A percentile compares a stretch with the other conserved stretches of the same genome.
These are phyloP conservation scores for Millerago galiae DNA, from an alignment of 805 yeast genomes.

Conservation along the genomic window DNA sequence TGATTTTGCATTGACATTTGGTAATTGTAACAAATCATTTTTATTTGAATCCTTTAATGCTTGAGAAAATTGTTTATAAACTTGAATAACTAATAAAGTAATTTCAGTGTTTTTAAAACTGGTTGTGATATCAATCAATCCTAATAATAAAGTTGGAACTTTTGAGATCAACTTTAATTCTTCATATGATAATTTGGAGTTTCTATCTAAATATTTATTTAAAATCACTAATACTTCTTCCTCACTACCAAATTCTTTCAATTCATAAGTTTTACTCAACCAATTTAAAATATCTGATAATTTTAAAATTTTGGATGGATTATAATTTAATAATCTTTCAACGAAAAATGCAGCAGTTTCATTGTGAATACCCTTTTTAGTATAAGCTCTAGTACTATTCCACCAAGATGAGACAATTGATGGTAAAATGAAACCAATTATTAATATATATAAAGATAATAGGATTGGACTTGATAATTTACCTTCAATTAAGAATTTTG, in stretches of 20 bases:
- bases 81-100: slow-evolving; percentile 51
- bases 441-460: slow-evolving; percentile 55
- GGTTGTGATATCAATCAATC: slow-evolving; percentile 75
- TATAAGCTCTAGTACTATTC: slow-evolving; percentile 71
- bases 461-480: slow-evolving; percentile 55
- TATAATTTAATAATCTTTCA: slow-evolving; percentile 64
- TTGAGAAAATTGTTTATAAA: slow-evolving; percentile 67
- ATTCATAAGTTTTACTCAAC: slow-evolving; percentile 65
- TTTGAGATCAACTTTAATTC: slow-evolving; percentile 54
- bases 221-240: slow-evolving; percentile 47
- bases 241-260: slow-evolving; percentile 36
- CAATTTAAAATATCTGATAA: slow-evolving; percentile 50
- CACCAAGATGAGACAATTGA: slow-evolving; percentile 84
- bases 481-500: slow-evolving; percentile 84
- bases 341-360: slow-evolving; percentile 78
- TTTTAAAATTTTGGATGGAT: slow-evolving; percentile 59
- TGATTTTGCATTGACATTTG: slow-evolving; percentile 51
- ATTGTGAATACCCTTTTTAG: slow-evolving; percentile 76
- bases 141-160: slow-evolving; percentile 60
- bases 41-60: slow-evolving; percentile 55
- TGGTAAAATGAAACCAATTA: slow-evolving; percentile 79
- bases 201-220: slow-evolving; percentile 52
- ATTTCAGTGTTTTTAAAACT: slow-evolving; percentile 70
- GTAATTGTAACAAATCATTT: slow-evolving; percentile 75
- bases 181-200: slow-evolving; percentile 23